phyloP scores from a whole-genome alignment of 2,329 filamentous ascomycete species.

The Xylaria sp. region DNA sequence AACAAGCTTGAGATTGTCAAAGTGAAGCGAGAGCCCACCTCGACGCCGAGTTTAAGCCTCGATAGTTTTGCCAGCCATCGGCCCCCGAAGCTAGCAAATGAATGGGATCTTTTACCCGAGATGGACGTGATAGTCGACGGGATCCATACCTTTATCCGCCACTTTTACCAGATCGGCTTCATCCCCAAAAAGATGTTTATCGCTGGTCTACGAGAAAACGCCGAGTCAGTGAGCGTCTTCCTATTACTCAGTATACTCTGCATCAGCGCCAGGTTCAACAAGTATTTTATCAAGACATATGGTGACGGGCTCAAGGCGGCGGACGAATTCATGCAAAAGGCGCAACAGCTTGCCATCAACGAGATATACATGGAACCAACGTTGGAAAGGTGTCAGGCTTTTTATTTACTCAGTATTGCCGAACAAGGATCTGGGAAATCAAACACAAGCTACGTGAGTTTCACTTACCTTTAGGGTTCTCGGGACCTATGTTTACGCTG shows the following conservation, averaged over 20 bases:
- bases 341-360: slow-evolving; percentile 52
- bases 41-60: slow-evolving; percentile 31
- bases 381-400: slow-evolving; percentile 62
- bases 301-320: slow-evolving; percentile 58
- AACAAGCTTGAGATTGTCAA: slow-evolving; percentile 40
- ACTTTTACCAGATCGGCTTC: slow-evolving; percentile 66
- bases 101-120: slow-evolving; percentile 58
- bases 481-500: slow-evolving; percentile 27
- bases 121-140: slow-evolving; percentile 57
- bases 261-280: slow-evolving; percentile 61
- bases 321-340: slow-evolving; percentile 59
- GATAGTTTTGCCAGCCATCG: slow-evolving; percentile 41
- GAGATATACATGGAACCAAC: slow-evolving; percentile 60
- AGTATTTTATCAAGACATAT: slow-evolving; percentile 53
- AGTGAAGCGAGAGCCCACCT: slow-evolving; percentile 37
- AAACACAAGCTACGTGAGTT: slow-evolving; percentile 59
- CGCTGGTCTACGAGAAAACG: slow-evolving; percentile 52
- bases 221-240: slow-evolving; percentile 58
- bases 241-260: slow-evolving; percentile 61
- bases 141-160: slow-evolving; percentile 57
- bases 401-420: slow-evolving; percentile 63
- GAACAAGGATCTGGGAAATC: slow-evolving; percentile 62
- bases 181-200: slow-evolving; percentile 60
- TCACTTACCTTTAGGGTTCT: not conserved
- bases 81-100: slow-evolving; percentile 46